Percentiles rank a stretch among this genome's conserved stretches.
Conservation (phyloP, 345 rosid species). For the Microthlaspi erraticum region DNA sequence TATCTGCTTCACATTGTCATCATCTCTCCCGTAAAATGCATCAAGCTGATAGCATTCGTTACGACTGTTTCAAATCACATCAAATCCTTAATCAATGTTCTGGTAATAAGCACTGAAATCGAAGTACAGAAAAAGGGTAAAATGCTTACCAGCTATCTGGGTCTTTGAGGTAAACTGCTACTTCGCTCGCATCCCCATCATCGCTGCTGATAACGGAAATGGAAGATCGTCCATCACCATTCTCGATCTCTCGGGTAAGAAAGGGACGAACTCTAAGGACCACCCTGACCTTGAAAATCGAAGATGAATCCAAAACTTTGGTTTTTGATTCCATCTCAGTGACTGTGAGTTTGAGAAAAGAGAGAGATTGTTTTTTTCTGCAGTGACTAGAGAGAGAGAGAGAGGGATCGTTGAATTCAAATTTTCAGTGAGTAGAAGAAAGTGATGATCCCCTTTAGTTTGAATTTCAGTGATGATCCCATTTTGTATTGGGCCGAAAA, state of each 20-base stretch:
- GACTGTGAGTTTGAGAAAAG: background rate
- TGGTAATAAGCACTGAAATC: background rate
- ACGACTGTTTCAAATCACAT: conserved; percentile 54
- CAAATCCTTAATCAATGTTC: background rate
- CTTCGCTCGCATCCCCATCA: conserved; percentile 49
- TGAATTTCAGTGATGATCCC: background rate
- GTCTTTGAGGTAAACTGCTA: conserved; percentile 70
- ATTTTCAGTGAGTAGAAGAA: background rate
- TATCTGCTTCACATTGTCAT: conserved; percentile 63
- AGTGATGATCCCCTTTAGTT: background rate
- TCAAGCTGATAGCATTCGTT: conserved; percentile 79
- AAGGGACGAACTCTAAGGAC: conserved; percentile 74
- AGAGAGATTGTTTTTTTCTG: background rate
- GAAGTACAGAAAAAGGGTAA: background rate
- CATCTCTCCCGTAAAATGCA: conserved; percentile 73
- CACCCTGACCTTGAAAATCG: conserved; percentile 62
- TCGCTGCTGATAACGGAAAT: conserved; percentile 55
- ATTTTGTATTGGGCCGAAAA: background rate
- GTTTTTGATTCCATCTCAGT: conserved; percentile 27
- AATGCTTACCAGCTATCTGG: conserved; percentile 62
- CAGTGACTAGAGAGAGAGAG: background rate
- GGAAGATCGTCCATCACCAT: conserved; percentile 46
- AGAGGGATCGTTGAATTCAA: background rate
- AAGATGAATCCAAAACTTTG: conserved; percentile 37
- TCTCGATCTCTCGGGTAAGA: conserved; percentile 59